Conservation (phyloP, 257 asterid species). For the Capsicum rhomboideum region DNA sequence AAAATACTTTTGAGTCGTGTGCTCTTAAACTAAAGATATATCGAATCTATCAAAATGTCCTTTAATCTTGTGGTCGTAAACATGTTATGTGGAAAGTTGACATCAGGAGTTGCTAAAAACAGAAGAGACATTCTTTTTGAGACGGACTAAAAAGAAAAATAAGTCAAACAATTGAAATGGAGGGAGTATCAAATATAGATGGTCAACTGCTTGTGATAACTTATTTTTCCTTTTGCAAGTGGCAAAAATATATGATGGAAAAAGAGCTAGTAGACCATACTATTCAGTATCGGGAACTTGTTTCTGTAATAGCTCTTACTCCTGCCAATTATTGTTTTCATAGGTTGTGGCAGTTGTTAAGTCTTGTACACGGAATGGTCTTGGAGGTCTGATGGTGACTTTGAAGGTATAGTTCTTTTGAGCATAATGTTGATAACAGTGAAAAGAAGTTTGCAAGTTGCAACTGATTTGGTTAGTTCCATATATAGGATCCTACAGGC, state of each 20-base stretch:
- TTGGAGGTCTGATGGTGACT: conserved; percentile 66
- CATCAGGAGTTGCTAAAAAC: no score
- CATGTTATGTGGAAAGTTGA: no score
- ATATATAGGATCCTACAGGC: conserved; percentile 83
- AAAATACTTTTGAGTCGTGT: no score
- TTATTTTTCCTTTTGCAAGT: neutral
- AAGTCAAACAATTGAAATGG: no score
- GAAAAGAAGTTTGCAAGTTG: neutral
- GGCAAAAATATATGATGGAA: neutral
- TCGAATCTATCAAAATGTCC: no score
- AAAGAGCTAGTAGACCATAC: neutral
- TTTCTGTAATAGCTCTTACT: neutral
- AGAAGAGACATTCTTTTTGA: no score
- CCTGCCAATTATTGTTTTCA: conserved; percentile 7
- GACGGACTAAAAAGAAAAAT: no score
- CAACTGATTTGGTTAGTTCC: conserved; percentile 18
- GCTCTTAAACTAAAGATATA: no score
- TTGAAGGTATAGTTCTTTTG: conserved; percentile 48
- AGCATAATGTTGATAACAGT: neutral
- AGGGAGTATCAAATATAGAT: neutral
- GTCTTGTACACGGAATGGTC: conserved; percentile 64
- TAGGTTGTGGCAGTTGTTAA: conserved; percentile 85
- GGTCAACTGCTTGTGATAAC: neutral
- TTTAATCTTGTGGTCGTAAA: no score
- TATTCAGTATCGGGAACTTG: neutral